Conservation (phyloP, 2,329 filamentous ascomycete species). For the Fusarium odoratissimum region DNA sequence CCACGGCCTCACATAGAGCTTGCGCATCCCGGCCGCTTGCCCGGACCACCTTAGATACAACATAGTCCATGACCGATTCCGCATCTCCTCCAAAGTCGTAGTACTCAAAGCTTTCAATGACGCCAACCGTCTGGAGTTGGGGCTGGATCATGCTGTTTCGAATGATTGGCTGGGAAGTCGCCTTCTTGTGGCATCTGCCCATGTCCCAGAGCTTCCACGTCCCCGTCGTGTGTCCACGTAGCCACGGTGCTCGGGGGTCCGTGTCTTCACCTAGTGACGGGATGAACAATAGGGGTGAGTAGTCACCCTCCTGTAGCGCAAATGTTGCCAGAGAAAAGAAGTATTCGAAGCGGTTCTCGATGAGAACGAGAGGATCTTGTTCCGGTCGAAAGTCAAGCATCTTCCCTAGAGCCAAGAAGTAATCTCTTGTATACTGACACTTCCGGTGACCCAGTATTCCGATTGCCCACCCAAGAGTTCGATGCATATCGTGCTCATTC, state of each 20-base stretch:
- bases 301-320: background rate
- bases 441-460: background rate
- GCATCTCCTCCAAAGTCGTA: background rate
- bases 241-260: background rate
- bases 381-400: background rate
- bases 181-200: background rate
- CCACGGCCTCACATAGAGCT: background rate
- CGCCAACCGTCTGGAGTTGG: background rate
- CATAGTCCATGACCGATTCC: background rate
- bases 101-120: background rate
- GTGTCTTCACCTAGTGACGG: background rate
- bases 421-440: background rate
- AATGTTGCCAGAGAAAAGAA: background rate
- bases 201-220: background rate
- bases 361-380: background rate
- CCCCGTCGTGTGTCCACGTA: background rate
- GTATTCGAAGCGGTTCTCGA: background rate
- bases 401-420: background rate
- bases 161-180: background rate
- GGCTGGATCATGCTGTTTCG: background rate
- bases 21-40: background rate
- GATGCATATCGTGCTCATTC: background rate
- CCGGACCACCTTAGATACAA: background rate
- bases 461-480: background rate
- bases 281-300: background rate